Evolutionary conservation across 495 filamentous ascomycete genomes (phyloP), one percentile per base, ranked within the genome.

Genomic region (Corynascus novoguineensis): DNA sequence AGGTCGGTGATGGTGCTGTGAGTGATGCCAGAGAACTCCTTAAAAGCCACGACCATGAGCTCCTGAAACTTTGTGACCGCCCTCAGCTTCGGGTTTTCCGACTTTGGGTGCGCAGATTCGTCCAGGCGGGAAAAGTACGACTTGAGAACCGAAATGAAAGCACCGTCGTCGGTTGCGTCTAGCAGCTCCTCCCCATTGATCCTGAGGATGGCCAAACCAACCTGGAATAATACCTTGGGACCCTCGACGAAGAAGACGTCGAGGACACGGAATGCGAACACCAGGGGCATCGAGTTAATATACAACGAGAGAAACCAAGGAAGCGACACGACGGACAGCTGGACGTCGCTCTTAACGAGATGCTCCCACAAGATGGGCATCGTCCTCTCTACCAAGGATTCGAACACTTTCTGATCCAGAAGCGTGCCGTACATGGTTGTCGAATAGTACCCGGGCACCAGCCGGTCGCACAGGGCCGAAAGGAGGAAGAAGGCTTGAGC

Each of bases 321-420:
- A 9, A 98, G 78, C 28, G 92, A 97, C 8, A 97, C 95, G 29
- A 98, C 93, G 0, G 95, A 97, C n/a, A 98, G 84, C 72, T 98
- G 93, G 21, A 98, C 92, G 66, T 98, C 93, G 49, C 85, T 90
- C 69, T 92, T 96, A 52, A 86, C 83, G 15, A 98, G 86, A 60
- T 98, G 95, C 19, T 97, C 92, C 95, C 93, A 98, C 5, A 98
- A 79, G 41, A 98, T 88, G 12, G 93, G 93, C 93, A 98, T 98
- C 0, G 92, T 98, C 75, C 89, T 95, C 69, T 98, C 95, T 17
- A 98, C 93, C 0, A 97, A 76, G 2, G 89, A 93, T 71, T 98
- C 93, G 67, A 98, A 97, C 2, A 98, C 93, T 58, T 90, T 86
- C 64, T 98, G 93, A 64, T 98, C 93, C 12, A 98, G 81, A 12